Percentiles rank a stretch among this genome's conserved stretches.
Evolutionary conservation across 2,329 filamentous ascomycete species (phyloP).

Genomic region (Aspergillus quadricinctus): DNA sequence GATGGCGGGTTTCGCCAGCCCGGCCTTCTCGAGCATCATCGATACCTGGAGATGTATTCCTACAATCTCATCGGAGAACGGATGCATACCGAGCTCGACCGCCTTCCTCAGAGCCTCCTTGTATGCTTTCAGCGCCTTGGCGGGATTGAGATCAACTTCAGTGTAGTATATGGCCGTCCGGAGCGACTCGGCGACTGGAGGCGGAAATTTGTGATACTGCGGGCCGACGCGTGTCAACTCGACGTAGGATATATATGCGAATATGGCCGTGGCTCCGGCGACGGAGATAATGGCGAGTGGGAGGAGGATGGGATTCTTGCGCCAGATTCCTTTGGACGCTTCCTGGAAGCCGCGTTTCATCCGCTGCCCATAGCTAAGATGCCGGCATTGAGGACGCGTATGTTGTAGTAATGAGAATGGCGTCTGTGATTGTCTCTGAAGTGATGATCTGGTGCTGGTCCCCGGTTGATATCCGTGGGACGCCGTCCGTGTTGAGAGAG

Average conservation of each 20-base stretch:
- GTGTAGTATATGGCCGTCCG: slow-evolving; percentile 84
- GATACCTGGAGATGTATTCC: slow-evolving; percentile 83
- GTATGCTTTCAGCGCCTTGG: slow-evolving; percentile 78
- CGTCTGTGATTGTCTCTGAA: neutral
- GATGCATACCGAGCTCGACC: slow-evolving; percentile 71
- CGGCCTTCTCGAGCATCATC: slow-evolving; percentile 71
- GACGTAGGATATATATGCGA: slow-evolving; percentile 41
- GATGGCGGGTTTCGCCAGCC: slow-evolving; percentile 65
- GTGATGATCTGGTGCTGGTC: neutral
- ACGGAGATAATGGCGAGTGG: slow-evolving; percentile 39
- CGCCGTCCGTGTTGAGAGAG: slow-evolving; percentile 12
- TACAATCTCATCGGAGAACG: slow-evolving; percentile 84
- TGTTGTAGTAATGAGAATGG: neutral
- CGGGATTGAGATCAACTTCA: slow-evolving; percentile 69
- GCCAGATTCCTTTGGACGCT: slow-evolving; percentile 38
- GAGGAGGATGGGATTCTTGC: slow-evolving; percentile 41
- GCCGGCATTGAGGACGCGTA: slow-evolving; percentile 15
- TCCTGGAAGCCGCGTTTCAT: slow-evolving; percentile 31
- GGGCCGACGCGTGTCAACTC: slow-evolving; percentile 40
- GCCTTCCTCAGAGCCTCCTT: slow-evolving; percentile 72
- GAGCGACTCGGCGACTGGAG: slow-evolving; percentile 54
- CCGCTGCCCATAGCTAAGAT: slow-evolving; percentile 26
- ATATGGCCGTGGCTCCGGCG: slow-evolving; percentile 29
- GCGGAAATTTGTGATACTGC: slow-evolving; percentile 41
- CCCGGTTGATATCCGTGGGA: slow-evolving; percentile 3